Percentiles rank a stretch among this genome's conserved stretches.
Evolutionary conservation across 768 basidiomycete genomes (phyloP).

Genomic region (Suillus cothurnatus): DNA sequence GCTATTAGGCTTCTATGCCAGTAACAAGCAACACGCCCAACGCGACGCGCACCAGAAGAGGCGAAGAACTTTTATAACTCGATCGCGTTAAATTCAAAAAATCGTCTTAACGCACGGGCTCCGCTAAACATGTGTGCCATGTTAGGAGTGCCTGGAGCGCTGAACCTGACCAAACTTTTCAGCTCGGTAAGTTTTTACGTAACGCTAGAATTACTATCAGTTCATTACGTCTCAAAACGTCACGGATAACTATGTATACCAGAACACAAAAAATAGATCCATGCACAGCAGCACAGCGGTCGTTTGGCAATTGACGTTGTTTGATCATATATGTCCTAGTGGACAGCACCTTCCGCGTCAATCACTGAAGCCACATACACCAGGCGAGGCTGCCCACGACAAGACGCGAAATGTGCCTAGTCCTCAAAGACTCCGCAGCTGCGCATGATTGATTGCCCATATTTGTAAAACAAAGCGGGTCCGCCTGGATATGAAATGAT

Average conservation of each 20-base stretch:
- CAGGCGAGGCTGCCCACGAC: background rate
- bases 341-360: background rate
- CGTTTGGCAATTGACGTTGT: background rate
- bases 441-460: background rate
- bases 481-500: background rate
- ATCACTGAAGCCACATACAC: background rate
- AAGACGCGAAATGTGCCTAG: too few species aligned
- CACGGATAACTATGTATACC: background rate
- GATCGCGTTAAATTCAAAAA: too few species aligned
- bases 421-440: background rate
- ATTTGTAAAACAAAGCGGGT: background rate
- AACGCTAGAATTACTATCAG: background rate
- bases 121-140: background rate
- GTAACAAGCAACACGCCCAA: background rate
- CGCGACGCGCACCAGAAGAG: background rate
- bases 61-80: background rate
- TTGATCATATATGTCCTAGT: background rate
- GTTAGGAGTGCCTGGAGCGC: background rate
- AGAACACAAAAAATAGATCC: too few species aligned
- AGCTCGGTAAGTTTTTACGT: background rate
- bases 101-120: background rate
- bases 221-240: too few species aligned
- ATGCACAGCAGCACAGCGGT: background rate
- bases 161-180: too few species aligned
- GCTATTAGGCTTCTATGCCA: background rate